Evolutionary conservation across 805 yeast genomes (phyloP).

Genomic region (Osmozyma mogii): DNA sequence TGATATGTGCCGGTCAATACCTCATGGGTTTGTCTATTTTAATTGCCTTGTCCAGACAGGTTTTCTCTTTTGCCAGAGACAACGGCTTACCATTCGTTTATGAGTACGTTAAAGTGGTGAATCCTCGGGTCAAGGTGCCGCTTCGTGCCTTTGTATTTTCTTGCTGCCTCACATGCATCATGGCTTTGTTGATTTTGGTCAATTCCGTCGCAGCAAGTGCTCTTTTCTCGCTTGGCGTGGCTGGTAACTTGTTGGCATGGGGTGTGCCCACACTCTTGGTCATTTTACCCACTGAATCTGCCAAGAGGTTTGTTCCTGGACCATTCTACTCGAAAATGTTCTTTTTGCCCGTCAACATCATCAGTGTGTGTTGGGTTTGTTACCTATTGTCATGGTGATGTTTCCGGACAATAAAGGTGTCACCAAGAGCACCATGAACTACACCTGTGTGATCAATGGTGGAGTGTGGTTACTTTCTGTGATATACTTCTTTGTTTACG

Average conservation of each 20-base stretch:
- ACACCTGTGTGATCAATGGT: slow-evolving; percentile 56
- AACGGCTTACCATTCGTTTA: neutral
- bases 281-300: neutral
- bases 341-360: slow-evolving; percentile 33
- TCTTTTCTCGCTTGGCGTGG: slow-evolving; percentile 7
- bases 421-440: slow-evolving; percentile 51
- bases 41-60: neutral
- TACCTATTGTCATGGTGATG: slow-evolving; percentile 48
- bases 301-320: slow-evolving; percentile 50
- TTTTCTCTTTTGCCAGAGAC: neutral
- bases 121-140: neutral
- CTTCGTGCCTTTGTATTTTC: slow-evolving; percentile 1
- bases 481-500: slow-evolving; percentile 44
- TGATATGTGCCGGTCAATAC: neutral
- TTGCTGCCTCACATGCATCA: slow-evolving; percentile 2
- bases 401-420: slow-evolving; percentile 46
- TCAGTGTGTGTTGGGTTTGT: slow-evolving; percentile 28
- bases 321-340: slow-evolving; percentile 53
- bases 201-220: slow-evolving; percentile 5
- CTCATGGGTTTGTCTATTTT: neutral
- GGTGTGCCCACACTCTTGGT: slow-evolving; percentile 1
- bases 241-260: slow-evolving; percentile 8
- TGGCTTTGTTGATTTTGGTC: slow-evolving; percentile 7
- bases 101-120: neutral
- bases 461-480: slow-evolving; percentile 51